Conservation (phyloP, 306 rosid genomes). For the Gleditsia sinensis region DNA sequence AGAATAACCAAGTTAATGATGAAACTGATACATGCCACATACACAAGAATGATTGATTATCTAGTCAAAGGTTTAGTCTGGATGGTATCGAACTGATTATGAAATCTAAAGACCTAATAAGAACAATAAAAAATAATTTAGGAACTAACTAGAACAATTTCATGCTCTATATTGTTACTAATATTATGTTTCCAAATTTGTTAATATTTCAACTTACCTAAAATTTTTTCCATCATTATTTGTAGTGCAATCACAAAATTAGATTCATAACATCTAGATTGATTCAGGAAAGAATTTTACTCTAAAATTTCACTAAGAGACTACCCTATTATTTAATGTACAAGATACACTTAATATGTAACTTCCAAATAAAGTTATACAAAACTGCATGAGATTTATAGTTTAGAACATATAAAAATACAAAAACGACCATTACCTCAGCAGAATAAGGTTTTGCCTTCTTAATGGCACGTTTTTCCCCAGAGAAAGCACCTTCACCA, state of each 20-base stretch:
- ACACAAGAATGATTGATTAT: too few species aligned
- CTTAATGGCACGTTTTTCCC: slow-evolving; percentile 62
- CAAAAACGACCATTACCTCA: slow-evolving; percentile 49
- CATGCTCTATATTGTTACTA: too few species aligned
- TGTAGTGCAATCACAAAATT: slow-evolving; percentile 6
- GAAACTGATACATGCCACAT: too few species aligned
- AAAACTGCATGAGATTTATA: background rate
- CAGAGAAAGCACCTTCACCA: slow-evolving; percentile 71
- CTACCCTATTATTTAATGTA: too few species aligned
- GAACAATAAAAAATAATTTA: background rate
- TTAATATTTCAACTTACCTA: background rate
- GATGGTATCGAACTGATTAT: background rate
- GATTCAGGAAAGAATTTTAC: slow-evolving; percentile 2
- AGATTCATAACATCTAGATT: background rate
- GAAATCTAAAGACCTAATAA: background rate
- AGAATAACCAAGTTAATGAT: background rate
- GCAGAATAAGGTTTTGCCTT: slow-evolving; percentile 65
- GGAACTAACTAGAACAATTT: background rate
- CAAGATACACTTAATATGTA: background rate
- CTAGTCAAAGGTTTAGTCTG: too few species aligned
- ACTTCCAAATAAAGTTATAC: background rate
- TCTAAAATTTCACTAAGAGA: too few species aligned
- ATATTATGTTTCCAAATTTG: too few species aligned
- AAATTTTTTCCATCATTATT: slow-evolving; percentile 5
- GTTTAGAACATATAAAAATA: background rate